Evolutionary conservation across 257 asterid genomes (phyloP), one percentile per base, ranked within the genome.

Genomic region (Solanum gracilifrons): DNA sequence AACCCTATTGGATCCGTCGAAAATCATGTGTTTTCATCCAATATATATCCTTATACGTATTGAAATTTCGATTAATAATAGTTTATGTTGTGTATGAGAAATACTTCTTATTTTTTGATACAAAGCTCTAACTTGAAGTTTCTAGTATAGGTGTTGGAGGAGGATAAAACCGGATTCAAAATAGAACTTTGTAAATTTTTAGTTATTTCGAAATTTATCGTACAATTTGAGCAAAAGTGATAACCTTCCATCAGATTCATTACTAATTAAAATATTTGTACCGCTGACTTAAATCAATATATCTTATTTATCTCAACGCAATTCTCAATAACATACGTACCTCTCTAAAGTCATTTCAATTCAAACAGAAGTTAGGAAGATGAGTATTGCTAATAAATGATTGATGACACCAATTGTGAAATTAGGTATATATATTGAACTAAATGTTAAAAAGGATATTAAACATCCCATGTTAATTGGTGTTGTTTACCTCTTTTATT

Each of bases 191-290:
- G 4, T 29, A 7, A 69, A 1, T 0, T 69, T 1, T 27, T 18
- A 29, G 8, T 69, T 13, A 13, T 69, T 68, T 29, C 1, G 0
- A 68, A 68, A 13, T 27, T 29, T 31, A 18, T 2, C 2, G 0
- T 11, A 33, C 1, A 1, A 18, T 32, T 72, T 72, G 27, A 32
- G 3, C 3, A 72, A 72, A 32, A 18, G 0, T 16, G 2, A 72
- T 4, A 10, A 20, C 4, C 18, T 72, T 16, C 0, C 0, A 1
- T 18, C 2, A 0, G 0, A 32, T 33, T 72, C 43, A 2, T 9
- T 31, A 71, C 13, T 27, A 66, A 66, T 71, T 71, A 32, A 72
- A 72, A 18, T 0, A 5, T 72, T 8, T 3, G 0, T 71, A 51
- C 18, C 55, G 16, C 3, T 5, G 4, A 12, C 9, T 1, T 33